These are phyloP conservation scores for Suillus occidentalis DNA, from an alignment of 768 basidiomycete genomes.

Conservation along the genomic window DNA sequence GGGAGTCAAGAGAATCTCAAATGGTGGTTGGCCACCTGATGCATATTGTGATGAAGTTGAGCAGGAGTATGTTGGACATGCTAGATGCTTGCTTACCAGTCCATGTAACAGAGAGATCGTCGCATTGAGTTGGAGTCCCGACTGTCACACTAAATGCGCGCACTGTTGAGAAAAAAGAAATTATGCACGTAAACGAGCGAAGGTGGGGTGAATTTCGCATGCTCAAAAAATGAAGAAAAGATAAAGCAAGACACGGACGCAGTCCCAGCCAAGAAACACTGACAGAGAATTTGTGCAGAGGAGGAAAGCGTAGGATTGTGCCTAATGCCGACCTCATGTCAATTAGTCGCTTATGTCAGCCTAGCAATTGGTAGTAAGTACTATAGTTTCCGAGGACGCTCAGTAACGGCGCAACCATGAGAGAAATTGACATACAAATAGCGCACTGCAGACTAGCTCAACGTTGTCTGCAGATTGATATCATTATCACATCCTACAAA, in stretches of 20 bases:
- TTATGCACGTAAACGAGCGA: slow-evolving; percentile 20
- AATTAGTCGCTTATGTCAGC: slow-evolving; percentile 11
- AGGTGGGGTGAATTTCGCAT: slow-evolving; percentile 30
- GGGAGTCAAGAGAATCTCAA: slow-evolving; percentile 47
- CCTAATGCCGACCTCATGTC: slow-evolving; percentile 4
- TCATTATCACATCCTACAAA: neutral
- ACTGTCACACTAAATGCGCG: slow-evolving; percentile 46
- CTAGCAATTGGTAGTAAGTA: neutral
- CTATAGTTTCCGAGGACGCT: neutral
- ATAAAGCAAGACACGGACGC: slow-evolving; percentile 10
- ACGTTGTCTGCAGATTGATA: neutral
- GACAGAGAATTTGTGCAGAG: slow-evolving; percentile 11
- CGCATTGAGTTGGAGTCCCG: slow-evolving; percentile 61
- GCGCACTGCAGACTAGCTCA: neutral
- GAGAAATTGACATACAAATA: neutral
- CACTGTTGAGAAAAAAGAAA: slow-evolving; percentile 21
- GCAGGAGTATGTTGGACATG: slow-evolving; percentile 7
- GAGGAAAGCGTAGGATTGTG: neutral
- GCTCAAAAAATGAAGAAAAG: slow-evolving; percentile 21
- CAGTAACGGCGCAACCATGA: neutral
- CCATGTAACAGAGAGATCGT: slow-evolving; percentile 61
- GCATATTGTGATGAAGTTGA: slow-evolving; percentile 1
- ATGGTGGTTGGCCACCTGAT: slow-evolving; percentile 61
- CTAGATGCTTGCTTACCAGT: slow-evolving; percentile 43
- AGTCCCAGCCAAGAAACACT: slow-evolving; percentile 12